Conservation (phyloP, 2,329 filamentous ascomycete species). For the Xenosphaeropsis pyriputrescens region DNA sequence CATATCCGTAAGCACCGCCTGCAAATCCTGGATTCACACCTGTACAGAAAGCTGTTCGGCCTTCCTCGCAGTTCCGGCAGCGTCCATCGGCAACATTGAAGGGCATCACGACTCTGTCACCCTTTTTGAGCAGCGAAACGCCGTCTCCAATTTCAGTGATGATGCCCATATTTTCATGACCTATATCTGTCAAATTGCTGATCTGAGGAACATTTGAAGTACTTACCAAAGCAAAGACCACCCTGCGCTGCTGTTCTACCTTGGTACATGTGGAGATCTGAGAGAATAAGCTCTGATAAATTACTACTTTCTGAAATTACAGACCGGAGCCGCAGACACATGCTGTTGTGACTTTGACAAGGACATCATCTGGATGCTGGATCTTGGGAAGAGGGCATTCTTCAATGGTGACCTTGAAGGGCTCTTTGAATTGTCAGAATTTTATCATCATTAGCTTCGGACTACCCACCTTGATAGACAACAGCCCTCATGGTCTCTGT, state of each 20-base stretch:
- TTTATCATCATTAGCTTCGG: not conserved
- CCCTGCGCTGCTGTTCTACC: constrained; percentile 46
- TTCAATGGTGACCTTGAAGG: constrained; percentile 37
- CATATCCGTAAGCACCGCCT: constrained; percentile 44
- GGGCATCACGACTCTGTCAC: constrained; percentile 48
- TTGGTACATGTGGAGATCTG: constrained; percentile 42
- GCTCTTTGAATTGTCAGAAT: constrained; percentile 5
- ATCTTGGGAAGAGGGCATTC: constrained; percentile 42
- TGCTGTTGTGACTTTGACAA: constrained; percentile 48
- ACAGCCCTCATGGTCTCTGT: constrained; percentile 12
- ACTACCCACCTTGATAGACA: constrained; percentile 9
- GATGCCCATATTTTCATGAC: constrained; percentile 47
- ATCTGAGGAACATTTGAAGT: constrained; percentile 3
- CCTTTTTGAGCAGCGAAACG: constrained; percentile 44
- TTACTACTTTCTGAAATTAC: no score
- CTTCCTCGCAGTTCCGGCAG: constrained; percentile 49
- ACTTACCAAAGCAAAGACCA: constrained; percentile 41
- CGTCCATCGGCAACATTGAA: constrained; percentile 51
- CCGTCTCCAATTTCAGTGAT: constrained; percentile 38
- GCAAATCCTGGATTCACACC: constrained; percentile 35
- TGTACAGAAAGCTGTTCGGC: constrained; percentile 49
- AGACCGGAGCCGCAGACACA: constrained; percentile 2
- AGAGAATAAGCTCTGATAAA: no score
- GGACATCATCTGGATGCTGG: constrained; percentile 47
- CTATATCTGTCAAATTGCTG: constrained; percentile 9